Percentiles rank a stretch among this genome's conserved stretches.
These are phyloP conservation scores for Fusarium mundagurra DNA, from an alignment of 2,329 filamentous ascomycete genomes.

Conservation along the genomic window DNA sequence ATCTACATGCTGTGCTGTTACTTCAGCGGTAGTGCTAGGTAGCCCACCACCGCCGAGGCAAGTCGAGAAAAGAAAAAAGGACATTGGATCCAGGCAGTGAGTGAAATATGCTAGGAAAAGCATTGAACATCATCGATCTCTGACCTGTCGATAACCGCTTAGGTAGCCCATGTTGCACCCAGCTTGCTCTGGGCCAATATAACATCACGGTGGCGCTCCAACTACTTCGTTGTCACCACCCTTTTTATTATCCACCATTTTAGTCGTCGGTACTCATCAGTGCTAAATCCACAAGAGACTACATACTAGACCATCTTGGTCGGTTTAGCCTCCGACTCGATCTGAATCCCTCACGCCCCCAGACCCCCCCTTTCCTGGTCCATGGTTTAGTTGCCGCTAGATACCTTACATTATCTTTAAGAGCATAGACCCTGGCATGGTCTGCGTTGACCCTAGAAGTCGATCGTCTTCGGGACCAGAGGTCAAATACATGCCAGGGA, in stretches of 20 bases:
- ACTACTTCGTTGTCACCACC: slow-evolving; percentile 37
- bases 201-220: slow-evolving; percentile 38
- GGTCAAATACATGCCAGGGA: slow-evolving; percentile 41
- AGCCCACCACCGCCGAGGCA: slow-evolving; percentile 5
- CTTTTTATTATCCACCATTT: slow-evolving; percentile 39
- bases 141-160: slow-evolving; percentile 35
- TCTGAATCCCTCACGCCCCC: slow-evolving; percentile 30
- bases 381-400: slow-evolving; percentile 41
- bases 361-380: slow-evolving; percentile 35
- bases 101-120: background rate
- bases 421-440: slow-evolving; percentile 41
- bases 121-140: slow-evolving; percentile 27
- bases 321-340: slow-evolving; percentile 36
- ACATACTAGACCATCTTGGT: slow-evolving; percentile 25
- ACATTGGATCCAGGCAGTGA: background rate
- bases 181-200: slow-evolving; percentile 37
- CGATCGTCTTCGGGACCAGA: slow-evolving; percentile 37
- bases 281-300: slow-evolving; percentile 36
- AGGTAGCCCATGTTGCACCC: slow-evolving; percentile 26
- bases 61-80: slow-evolving; percentile 15
- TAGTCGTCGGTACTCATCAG: slow-evolving; percentile 39
- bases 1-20: slow-evolving; percentile 2
- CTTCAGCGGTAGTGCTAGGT: slow-evolving; percentile 11
- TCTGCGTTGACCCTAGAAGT: slow-evolving; percentile 35
- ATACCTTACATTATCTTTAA: slow-evolving; percentile 37